phyloP scores from a whole-genome alignment of 2,329 filamentous ascomycete genomes.

The Lachnellula hyalina region DNA sequence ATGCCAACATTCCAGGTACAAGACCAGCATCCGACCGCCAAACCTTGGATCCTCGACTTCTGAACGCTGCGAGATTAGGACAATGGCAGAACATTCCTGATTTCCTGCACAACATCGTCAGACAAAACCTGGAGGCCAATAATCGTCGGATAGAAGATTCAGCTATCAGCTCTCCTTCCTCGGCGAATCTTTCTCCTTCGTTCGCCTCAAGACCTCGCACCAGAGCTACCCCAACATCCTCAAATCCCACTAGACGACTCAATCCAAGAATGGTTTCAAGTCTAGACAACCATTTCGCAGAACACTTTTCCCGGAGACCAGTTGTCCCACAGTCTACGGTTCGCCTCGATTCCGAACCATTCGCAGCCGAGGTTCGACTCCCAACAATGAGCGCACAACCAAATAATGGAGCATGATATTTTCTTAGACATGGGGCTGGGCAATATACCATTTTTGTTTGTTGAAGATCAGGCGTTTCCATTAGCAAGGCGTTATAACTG shows the following conservation, averaged over 20 bases:
- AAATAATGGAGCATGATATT: background rate
- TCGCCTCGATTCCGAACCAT: background rate
- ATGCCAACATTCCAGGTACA: conserved; percentile 31
- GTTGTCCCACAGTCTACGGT: conserved; percentile 2
- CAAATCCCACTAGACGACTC: background rate
- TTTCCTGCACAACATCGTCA: conserved; percentile 48
- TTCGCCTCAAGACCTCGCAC: conserved; percentile 8
- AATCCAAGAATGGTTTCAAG: conserved; percentile 2
- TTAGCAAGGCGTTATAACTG: conserved; percentile 18
- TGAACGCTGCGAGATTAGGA: conserved; percentile 50
- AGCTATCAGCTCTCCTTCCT: conserved; percentile 5
- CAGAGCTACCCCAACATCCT: conserved; percentile 3
- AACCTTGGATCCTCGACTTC: conserved; percentile 44
- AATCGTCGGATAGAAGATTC: conserved; percentile 16
- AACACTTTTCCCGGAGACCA: conserved; percentile 13
- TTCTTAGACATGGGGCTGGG: conserved; percentile 7
- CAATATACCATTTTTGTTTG: conserved; percentile 12
- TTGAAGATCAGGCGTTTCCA: conserved; percentile 3
- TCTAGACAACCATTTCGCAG: conserved; percentile 10
- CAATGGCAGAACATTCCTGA: conserved; percentile 55
- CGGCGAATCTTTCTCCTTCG: conserved; percentile 2
- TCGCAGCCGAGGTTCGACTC: background rate
- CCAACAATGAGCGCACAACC: background rate
- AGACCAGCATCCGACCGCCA: conserved; percentile 32
- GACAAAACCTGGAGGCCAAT: conserved; percentile 28